Conservation (phyloP, 2,329 filamentous ascomycete species). For the Diaporthe longicolla region DNA sequence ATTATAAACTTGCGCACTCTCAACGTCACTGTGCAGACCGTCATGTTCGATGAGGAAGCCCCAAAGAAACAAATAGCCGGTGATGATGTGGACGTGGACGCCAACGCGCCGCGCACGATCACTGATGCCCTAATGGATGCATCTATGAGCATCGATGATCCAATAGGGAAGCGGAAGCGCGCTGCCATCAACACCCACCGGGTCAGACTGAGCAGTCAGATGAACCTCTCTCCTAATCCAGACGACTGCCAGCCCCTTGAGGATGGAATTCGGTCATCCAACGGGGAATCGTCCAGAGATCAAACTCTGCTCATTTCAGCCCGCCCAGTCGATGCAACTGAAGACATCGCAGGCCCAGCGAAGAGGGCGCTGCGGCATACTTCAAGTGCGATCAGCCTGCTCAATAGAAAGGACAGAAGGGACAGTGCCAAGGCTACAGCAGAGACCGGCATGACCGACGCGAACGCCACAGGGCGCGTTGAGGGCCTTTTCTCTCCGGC, state of each 20-base stretch:
- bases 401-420: constrained; percentile 72
- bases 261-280: constrained; percentile 46
- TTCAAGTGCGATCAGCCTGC: constrained; percentile 70
- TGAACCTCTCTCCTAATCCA: constrained; percentile 56
- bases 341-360: constrained; percentile 49
- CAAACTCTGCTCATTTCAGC: constrained; percentile 42
- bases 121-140: constrained; percentile 93
- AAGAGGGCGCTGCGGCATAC: constrained; percentile 68
- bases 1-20: constrained; percentile 83
- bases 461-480: constrained; percentile 72
- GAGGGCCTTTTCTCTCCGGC: constrained; percentile 67
- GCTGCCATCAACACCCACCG: constrained; percentile 66
- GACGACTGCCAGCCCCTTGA: constrained; percentile 51
- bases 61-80: constrained; percentile 58
- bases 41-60: constrained; percentile 89
- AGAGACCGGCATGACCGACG: constrained; percentile 71
- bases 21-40: constrained; percentile 85
- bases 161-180: constrained; percentile 67
- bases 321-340: not conserved
- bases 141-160: constrained; percentile 86
- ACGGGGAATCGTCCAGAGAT: constrained; percentile 38
- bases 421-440: constrained; percentile 71
- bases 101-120: constrained; percentile 78
- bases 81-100: constrained; percentile 52
- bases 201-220: constrained; percentile 57